Evolutionary conservation across 192 early-diverging fungal genomes (phyloP).

Genomic region (Allomyces javanicus): DNA sequence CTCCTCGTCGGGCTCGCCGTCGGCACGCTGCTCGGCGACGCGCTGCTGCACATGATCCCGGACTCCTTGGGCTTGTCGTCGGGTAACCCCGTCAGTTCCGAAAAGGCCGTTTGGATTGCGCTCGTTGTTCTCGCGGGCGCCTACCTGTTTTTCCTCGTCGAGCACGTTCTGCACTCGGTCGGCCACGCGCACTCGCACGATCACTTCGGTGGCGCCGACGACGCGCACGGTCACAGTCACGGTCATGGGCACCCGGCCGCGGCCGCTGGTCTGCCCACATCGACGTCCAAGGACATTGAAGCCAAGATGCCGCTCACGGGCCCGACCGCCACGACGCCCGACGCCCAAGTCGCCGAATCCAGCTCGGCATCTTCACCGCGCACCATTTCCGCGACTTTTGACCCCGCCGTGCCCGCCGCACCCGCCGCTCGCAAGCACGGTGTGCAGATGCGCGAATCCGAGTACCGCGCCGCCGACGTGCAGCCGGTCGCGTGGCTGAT

Average conservation of each 20-base stretch:
- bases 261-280: no score
- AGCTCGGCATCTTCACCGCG: not conserved
- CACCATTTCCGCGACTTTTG: constrained; percentile 1
- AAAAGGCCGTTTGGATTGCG: no score
- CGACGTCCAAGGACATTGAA: no score
- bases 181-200: constrained; percentile 15
- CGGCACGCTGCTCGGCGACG: constrained; percentile 67
- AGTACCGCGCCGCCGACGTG: constrained; percentile 12
- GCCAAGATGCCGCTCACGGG: constrained; percentile 8
- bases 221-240: constrained; percentile 36
- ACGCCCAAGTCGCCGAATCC: not conserved
- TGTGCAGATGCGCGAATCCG: constrained; percentile 3
- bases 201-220: constrained; percentile 17
- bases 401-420: constrained; percentile 5
- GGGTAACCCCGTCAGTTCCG: no score
- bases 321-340: constrained; percentile 13
- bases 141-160: constrained; percentile 26
- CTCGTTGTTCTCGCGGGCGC: no score
- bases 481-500: constrained; percentile 59
- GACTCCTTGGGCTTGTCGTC: constrained; percentile 18
- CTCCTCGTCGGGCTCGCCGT: constrained; percentile 66
- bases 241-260: constrained; percentile 17
- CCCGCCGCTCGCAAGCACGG: constrained; percentile 19
- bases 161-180: constrained; percentile 6
- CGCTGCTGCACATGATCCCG: constrained; percentile 64